Percentiles rank a stretch among this genome's conserved stretches.
phyloP scores from a whole-genome alignment of 2,329 filamentous ascomycete genomes.

The Alternaria burnsii region DNA sequence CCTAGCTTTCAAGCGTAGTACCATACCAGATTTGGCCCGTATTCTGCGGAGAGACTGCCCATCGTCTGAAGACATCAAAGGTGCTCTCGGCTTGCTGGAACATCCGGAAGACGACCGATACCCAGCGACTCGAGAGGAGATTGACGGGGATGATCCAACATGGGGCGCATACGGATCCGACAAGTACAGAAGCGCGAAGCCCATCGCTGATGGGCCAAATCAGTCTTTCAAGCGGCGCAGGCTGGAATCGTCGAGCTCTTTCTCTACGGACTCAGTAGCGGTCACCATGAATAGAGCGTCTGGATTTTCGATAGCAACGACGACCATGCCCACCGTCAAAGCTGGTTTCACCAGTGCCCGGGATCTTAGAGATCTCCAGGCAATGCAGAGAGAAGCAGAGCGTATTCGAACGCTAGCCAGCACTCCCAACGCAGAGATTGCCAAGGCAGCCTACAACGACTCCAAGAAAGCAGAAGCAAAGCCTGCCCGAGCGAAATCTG shows the following conservation, averaged over 20 bases:
- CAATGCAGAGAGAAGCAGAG: constrained; percentile 52
- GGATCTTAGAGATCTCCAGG: constrained; percentile 42
- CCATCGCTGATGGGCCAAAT: constrained; percentile 11
- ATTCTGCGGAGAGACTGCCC: constrained; percentile 74
- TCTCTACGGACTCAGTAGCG: constrained; percentile 20
- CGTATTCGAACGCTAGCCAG: constrained; percentile 33
- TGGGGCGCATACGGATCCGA: constrained; percentile 27
- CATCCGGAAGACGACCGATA: constrained; percentile 48
- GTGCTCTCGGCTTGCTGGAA: constrained; percentile 36
- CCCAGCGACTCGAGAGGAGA: constrained; percentile 47
- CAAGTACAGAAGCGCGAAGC: constrained; percentile 11
- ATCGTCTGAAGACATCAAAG: constrained; percentile 49
- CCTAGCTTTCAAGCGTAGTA: constrained; percentile 66
- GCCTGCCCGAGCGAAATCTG: constrained; percentile 23
- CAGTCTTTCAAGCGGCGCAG: constrained; percentile 38
- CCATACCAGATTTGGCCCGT: constrained; percentile 72
- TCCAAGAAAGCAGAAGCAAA: constrained; percentile 35
- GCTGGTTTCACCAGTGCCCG: constrained; percentile 52
- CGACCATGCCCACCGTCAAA: constrained; percentile 31
- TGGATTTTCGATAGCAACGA: constrained; percentile 38
- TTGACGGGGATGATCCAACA: constrained; percentile 38
- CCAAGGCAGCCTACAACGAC: constrained; percentile 34
- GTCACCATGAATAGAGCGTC: constrained; percentile 44
- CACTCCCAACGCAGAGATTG: constrained; percentile 33
- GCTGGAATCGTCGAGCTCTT: constrained; percentile 27